phyloP scores from a whole-genome alignment of 208 protist genomes.

The Willaertia magna region DNA sequence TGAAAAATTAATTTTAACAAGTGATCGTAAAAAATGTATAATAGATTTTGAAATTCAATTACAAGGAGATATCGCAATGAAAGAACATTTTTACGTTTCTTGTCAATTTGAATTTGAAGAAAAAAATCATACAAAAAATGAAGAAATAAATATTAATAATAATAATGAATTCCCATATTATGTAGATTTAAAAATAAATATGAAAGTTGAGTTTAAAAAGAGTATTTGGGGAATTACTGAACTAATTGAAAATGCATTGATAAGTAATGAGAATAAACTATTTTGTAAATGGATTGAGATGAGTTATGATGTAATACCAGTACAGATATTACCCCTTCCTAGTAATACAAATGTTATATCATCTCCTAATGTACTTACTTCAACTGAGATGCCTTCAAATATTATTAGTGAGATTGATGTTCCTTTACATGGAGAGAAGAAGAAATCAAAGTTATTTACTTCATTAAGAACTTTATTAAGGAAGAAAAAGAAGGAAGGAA shows the following conservation, averaged over 20 bases:
- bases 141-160: no score
- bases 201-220: not conserved
- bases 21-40: not conserved
- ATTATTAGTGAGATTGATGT: not conserved
- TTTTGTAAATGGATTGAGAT: not conserved
- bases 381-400: not conserved
- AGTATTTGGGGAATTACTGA: not conserved
- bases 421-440: not conserved
- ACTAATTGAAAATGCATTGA: not conserved
- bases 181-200: not conserved
- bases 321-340: no score
- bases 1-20: not conserved
- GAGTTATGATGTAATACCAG: not conserved
- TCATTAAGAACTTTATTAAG: not conserved
- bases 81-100: not conserved
- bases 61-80: not conserved
- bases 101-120: not conserved
- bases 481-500: not conserved
- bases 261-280: not conserved
- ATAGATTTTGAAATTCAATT: not conserved
- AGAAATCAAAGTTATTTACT: not conserved
- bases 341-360: not conserved
- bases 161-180: no score
- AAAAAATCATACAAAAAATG: not conserved
- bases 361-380: not conserved